These are phyloP conservation scores for Endocarpon pusillum DNA, from an alignment of 495 filamentous ascomycete genomes.

Conservation along the genomic window DNA sequence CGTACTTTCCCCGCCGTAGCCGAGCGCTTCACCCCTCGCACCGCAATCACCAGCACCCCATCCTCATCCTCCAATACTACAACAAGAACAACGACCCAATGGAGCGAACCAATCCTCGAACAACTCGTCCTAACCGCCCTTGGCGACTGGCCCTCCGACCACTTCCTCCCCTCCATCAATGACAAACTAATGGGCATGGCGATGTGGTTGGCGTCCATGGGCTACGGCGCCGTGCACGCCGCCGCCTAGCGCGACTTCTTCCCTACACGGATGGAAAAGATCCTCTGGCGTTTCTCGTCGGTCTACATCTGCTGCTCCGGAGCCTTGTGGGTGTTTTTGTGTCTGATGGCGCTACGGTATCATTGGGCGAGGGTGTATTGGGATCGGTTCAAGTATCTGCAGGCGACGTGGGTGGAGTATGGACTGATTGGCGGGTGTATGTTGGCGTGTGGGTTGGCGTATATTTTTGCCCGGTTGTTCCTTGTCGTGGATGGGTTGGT, in stretches of 20 bases:
- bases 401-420: not conserved
- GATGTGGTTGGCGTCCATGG: not conserved
- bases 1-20: no score
- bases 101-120: no score
- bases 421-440: conserved; percentile 1
- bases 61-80: no score
- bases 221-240: conserved; percentile 11
- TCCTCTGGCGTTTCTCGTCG: conserved; percentile 9
- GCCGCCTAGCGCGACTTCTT: conserved; percentile 8
- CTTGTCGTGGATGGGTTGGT: conserved; percentile 17
- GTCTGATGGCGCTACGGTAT: not conserved
- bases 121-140: not conserved
- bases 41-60: no score
- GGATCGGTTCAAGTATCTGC: not conserved
- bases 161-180: not conserved
- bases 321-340: not conserved
- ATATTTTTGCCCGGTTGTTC: conserved; percentile 7
- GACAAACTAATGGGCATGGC: conserved; percentile 1
- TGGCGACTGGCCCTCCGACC: conserved; percentile 1
- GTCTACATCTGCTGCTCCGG: conserved; percentile 1
- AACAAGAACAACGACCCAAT: no score
- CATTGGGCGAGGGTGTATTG: conserved; percentile 2
- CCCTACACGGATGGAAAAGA: conserved; percentile 3
- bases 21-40: no score
- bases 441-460: conserved; percentile 6